Evolutionary conservation across 1,284 basidiomycete genomes (phyloP).

Genomic region (Neolentinus lepideus): DNA sequence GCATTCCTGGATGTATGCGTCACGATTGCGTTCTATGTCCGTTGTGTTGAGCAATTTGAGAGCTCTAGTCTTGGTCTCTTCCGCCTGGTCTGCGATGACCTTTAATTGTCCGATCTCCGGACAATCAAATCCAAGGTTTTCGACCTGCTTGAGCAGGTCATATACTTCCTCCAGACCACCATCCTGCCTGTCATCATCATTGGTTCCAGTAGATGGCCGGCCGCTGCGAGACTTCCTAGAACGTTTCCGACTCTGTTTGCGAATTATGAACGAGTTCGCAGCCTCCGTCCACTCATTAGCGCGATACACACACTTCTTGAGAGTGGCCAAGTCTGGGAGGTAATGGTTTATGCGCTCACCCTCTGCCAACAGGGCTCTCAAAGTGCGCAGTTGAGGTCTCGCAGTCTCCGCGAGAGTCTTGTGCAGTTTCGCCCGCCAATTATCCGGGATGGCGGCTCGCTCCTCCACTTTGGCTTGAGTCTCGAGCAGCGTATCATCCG

Average conservation of each 20-base stretch:
- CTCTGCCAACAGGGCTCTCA: slow-evolving; percentile 77
- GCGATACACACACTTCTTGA: slow-evolving; percentile 73
- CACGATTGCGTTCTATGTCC: slow-evolving; percentile 35
- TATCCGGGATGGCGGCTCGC: slow-evolving; percentile 67
- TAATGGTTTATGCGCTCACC: slow-evolving; percentile 79
- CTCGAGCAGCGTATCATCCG: slow-evolving; percentile 73
- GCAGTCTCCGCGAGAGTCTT: slow-evolving; percentile 62
- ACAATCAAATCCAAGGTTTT: slow-evolving; percentile 73
- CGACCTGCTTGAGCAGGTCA: slow-evolving; percentile 61
- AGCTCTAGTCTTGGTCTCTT: slow-evolving; percentile 56
- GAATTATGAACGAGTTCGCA: slow-evolving; percentile 62
- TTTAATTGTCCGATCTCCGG: slow-evolving; percentile 61
- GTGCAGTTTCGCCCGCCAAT: slow-evolving; percentile 70
- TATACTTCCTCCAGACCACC: slow-evolving; percentile 63
- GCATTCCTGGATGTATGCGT: slow-evolving; percentile 58
- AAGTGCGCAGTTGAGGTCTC: slow-evolving; percentile 66
- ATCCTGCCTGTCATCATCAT: slow-evolving; percentile 64
- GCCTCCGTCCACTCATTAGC: slow-evolving; percentile 84
- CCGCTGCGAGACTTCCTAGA: slow-evolving; percentile 49
- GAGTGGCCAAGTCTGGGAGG: slow-evolving; percentile 63
- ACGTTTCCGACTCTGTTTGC: slow-evolving; percentile 70
- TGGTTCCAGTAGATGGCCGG: slow-evolving; percentile 37
- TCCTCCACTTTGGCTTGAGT: slow-evolving; percentile 60
- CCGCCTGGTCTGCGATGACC: slow-evolving; percentile 54
- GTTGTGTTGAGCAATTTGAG: slow-evolving; percentile 34